Conservation (phyloP, 805 yeast species). For the Ogataea dorogensis region DNA sequence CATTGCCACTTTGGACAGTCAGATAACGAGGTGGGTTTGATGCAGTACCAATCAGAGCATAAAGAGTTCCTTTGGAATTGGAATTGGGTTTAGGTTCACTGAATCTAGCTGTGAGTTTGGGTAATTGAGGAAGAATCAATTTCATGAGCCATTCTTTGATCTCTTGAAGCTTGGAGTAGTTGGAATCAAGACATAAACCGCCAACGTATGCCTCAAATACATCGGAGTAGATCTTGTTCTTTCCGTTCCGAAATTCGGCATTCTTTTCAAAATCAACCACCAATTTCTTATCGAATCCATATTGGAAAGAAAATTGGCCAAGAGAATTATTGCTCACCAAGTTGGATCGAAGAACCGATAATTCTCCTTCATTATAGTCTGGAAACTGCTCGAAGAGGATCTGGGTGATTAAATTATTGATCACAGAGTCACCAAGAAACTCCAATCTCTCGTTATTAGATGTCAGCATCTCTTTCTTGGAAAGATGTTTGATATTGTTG, state of each 20-base stretch:
- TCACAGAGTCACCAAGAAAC: conserved; percentile 84
- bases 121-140: conserved; percentile 48
- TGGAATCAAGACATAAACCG: conserved; percentile 62
- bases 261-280: conserved; percentile 42
- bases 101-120: conserved; percentile 16
- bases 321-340: conserved; percentile 73
- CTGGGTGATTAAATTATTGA: conserved; percentile 69
- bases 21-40: conserved; percentile 59
- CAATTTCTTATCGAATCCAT: conserved; percentile 62
- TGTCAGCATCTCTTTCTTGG: conserved; percentile 54
- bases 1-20: conserved; percentile 44
- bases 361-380: conserved; percentile 72
- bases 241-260: conserved; percentile 46
- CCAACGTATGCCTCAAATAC: conserved; percentile 93
- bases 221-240: conserved; percentile 78
- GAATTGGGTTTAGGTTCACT: conserved; percentile 44
- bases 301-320: conserved; percentile 64
- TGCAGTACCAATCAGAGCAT: conserved; percentile 78
- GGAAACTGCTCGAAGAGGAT: conserved; percentile 68
- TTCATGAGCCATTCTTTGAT: conserved; percentile 57
- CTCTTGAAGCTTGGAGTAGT: conserved; percentile 43
- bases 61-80: conserved; percentile 75
- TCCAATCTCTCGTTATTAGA: conserved; percentile 86
- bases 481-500: conserved; percentile 53
- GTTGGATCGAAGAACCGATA: conserved; percentile 66